Evolutionary conservation across 169 alveolate species (phyloP), one percentile per base, ranked within the genome.

Genomic region (Perkinsus chesapeaki): DNA sequence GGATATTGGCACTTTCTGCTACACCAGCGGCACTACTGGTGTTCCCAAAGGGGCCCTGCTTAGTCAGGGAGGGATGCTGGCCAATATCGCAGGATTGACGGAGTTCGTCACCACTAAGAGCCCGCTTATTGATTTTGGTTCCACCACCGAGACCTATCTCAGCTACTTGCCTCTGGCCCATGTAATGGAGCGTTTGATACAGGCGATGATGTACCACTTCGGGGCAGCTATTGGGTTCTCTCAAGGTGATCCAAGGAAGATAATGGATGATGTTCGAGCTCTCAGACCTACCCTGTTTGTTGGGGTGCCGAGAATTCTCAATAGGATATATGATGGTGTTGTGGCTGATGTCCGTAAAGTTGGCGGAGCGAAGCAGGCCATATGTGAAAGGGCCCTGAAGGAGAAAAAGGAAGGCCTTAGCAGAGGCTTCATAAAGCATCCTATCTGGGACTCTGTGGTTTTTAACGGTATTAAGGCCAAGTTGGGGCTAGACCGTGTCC

Each of bases 21-120:
- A 96, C 94, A 97, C 99, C 34, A 94, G 97, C 38, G 99, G 99
- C 19, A 98, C 99, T 23, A 98, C 99, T 38, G 99, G 99, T 31
- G 92, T 93, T 39, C 99, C 99, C 36, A 98, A 98, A 95, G 99
- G 99, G 10, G 99, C 97, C 3, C 94, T 97, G 94, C 93, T 98
- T 48, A 95, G 98, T 34, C 99, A 98, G 94, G 94, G 95, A 34
- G 96, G 97, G 92, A 60, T 96, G 37, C 93, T 96, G 48, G 95
- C 98, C n/a, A 92, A 96, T 16, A 94, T 96, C 1, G 97, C 96
- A 38, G 94, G 95, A 3, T 43, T 94, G 0, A 90, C 92, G n/a
- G 92, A 92, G 38, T 16, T 43, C 5, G 60, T 43, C 60, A 43
- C 60, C 60, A 43, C 60, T 16, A 16, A 43, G 60, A 93, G 95